Percentiles rank a stretch among this genome's conserved stretches.
Conservation (phyloP, 768 basidiomycete genomes). For the Kondoa malvinella region DNA sequence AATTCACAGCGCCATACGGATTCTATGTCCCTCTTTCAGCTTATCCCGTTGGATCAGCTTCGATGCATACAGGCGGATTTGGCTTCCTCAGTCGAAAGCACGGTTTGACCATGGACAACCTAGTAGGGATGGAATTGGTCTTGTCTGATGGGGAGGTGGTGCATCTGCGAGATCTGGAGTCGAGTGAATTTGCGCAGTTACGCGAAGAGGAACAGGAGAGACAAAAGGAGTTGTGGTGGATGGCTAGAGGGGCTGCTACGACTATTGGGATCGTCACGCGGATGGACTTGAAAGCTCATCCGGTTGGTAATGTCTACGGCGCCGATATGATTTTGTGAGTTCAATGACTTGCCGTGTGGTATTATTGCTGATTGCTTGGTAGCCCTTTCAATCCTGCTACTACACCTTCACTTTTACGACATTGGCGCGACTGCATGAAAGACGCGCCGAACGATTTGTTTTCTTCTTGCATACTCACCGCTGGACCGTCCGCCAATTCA, state of each 20-base stretch:
- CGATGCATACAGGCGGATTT: conserved; percentile 49
- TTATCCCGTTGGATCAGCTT: conserved; percentile 32
- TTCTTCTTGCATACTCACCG: conserved; percentile 74
- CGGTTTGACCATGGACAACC: conserved; percentile 72
- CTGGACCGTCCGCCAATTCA: conserved; percentile 42
- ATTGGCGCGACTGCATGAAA: conserved; percentile 84
- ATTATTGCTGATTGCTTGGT: conserved; percentile 9
- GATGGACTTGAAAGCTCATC: conserved; percentile 76
- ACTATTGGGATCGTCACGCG: conserved; percentile 67
- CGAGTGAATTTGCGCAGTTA: conserved; percentile 43
- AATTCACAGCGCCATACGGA: conserved; percentile 46
- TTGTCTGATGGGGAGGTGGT: conserved; percentile 73
- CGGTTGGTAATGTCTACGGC: conserved; percentile 75
- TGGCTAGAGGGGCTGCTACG: conserved; percentile 62
- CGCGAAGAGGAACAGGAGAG: not conserved
- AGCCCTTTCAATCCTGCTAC: conserved; percentile 80
- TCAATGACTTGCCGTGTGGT: conserved; percentile 1
- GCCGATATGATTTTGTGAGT: conserved; percentile 79
- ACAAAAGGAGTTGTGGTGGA: conserved; percentile 68
- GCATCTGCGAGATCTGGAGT: conserved; percentile 47
- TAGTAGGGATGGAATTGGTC: conserved; percentile 82
- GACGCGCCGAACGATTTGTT: conserved; percentile 71
- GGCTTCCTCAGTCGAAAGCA: conserved; percentile 68
- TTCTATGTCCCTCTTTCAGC: conserved; percentile 30
- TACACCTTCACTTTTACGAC: conserved; percentile 67